phyloP scores from a whole-genome alignment of 2,329 filamentous ascomycete genomes.

The Neonectria hederae region DNA sequence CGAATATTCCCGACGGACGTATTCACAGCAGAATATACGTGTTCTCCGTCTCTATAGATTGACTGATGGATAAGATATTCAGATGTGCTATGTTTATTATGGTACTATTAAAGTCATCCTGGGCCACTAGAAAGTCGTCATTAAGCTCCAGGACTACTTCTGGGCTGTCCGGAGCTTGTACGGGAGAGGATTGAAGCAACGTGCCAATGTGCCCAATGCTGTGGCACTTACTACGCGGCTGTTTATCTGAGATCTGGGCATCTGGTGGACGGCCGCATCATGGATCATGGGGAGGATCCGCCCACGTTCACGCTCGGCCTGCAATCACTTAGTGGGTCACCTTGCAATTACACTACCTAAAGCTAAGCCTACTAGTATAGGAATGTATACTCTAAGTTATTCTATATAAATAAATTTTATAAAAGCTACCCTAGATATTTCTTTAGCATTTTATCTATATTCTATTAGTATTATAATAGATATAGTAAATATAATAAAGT shows the following conservation, averaged over 20 bases:
- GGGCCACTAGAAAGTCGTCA: not conserved
- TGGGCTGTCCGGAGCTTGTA: constrained; percentile 5
- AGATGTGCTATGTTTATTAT: not conserved
- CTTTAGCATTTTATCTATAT: no score
- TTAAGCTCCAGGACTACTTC: not conserved
- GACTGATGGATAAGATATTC: not conserved
- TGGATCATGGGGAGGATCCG: constrained; percentile 23
- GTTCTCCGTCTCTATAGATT: not conserved
- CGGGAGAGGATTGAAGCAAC: constrained; percentile 6
- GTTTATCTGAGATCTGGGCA: constrained; percentile 30
- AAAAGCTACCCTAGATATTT: no score
- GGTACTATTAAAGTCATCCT: not conserved
- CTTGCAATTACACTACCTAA: no score
- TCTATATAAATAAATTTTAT: no score
- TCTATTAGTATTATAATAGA: no score
- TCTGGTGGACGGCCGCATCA: constrained; percentile 12
- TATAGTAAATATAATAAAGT: no score
- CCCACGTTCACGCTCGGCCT: no score
- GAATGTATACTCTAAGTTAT: no score
- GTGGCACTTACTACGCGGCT: constrained; percentile 20
- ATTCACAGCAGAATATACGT: not conserved
- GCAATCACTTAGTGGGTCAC: no score
- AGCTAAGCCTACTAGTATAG: no score
- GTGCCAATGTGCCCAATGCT: constrained; percentile 18
- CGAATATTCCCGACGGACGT: not conserved